These are phyloP conservation scores for Guillardia theta DNA, from an alignment of 78 protist genomes.

Conservation along the genomic window DNA sequence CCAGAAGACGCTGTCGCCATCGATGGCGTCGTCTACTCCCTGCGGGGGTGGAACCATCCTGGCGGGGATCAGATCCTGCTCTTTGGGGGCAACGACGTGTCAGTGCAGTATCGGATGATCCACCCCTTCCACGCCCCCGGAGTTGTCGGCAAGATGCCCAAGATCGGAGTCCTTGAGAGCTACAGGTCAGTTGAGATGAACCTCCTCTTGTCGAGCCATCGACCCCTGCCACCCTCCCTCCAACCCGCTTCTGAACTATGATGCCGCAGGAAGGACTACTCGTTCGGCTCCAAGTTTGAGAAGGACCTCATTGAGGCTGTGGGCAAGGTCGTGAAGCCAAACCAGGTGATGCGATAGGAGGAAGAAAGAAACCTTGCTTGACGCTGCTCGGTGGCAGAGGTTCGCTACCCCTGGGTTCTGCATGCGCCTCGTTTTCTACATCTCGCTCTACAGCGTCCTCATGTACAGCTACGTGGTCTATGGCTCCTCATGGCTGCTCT, in stretches of 20 bases:
- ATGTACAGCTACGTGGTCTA: background rate
- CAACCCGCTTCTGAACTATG: background rate
- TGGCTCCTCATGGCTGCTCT: background rate
- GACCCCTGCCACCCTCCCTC: too few species aligned
- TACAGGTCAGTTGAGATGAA: too few species aligned
- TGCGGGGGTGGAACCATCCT: background rate
- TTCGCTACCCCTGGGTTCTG: background rate
- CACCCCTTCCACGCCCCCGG: conserved; percentile 1
- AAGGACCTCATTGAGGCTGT: conserved; percentile 12
- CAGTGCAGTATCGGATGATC: background rate
- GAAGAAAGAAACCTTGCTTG: background rate
- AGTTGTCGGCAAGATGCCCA: background rate
- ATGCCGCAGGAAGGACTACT: background rate
- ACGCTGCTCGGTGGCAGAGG: background rate
- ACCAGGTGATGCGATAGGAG: background rate
- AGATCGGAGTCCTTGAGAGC: background rate
- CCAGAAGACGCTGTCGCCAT: background rate
- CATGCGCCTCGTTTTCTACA: background rate
- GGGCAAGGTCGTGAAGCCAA: conserved; percentile 9
- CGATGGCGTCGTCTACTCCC: conserved; percentile 6
- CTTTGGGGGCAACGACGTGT: background rate
- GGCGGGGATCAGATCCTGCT: background rate
- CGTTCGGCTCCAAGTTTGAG: background rate
- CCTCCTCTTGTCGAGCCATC: too few species aligned
- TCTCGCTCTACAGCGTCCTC: background rate